Evolutionary conservation across 73 alveolate genomes (phyloP), one percentile per base, ranked within the genome.

Genomic region (Uronychia setigera): DNA sequence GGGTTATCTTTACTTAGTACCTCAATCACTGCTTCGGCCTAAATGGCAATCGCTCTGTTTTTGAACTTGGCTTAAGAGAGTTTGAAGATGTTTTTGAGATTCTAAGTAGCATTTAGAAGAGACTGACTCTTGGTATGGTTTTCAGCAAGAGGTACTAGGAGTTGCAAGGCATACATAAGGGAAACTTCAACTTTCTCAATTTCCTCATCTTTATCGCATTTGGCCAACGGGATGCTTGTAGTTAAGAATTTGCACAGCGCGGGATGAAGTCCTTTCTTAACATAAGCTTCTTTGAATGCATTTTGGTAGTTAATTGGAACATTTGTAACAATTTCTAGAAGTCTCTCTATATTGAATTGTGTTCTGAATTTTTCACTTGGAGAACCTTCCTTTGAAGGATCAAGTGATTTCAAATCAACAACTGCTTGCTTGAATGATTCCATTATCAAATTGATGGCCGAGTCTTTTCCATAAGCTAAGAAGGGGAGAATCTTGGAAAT

Each of bases 401-500:
- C 91, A 1, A 85, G 60, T 1, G 27, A 27, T 26, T 28, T 11
- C 59, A 83, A 26, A 32, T 76, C 1, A 29, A 25, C 25, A 0
- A 78, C 5, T 27, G 91, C 27, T 1, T 27, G 28, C 0, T 13
- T 14, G 31, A 85, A n/a, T 58, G 35, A 77, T 0, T 85, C 91
- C 19, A 78, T 76, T 26, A 85, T 78, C 1, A 85, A 34, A 13
- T 85, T 11, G 14, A 77, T 35, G 5, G 91, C 91, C 26, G 74
- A 35, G 29, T 85, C 91, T 27, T 85, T 74, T 31, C 30, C 28
- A 25, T 79, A 32, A 1, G 77, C 77, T 9, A 85, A 46, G 74
- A 85, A 78, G 26, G 91, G 86, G 46, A 85, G 28, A 29, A 85
- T 85, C 60, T 85, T 85, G 28, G 91, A 85, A 0, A 85, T 75